A percentile compares a stretch with the other conserved stretches of the same genome.
phyloP scores from a whole-genome alignment of 495 filamentous ascomycete genomes.

The Aspergillus nidulans region DNA sequence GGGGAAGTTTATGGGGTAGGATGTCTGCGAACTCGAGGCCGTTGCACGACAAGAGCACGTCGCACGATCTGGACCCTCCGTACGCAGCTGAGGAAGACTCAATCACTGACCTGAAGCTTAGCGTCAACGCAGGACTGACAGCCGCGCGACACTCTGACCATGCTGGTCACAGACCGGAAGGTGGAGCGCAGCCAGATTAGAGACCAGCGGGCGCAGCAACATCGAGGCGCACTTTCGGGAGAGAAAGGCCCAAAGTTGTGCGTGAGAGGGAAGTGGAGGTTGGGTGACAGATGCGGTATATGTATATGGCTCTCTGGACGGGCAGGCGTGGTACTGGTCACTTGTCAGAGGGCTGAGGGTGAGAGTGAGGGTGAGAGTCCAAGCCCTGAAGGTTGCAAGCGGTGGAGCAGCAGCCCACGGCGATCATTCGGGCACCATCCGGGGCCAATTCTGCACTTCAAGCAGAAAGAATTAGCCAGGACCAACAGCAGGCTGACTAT shows the following conservation, averaged over 20 bases:
- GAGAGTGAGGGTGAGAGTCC: background rate
- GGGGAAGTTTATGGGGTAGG: background rate
- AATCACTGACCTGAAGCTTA: constrained; percentile 22
- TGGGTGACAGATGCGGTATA: background rate
- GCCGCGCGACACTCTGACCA: constrained; percentile 42
- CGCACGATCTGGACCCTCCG: background rate
- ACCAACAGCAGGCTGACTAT: background rate
- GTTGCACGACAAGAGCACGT: background rate
- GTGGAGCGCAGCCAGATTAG: constrained; percentile 5
- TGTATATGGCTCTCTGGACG: constrained; percentile 5
- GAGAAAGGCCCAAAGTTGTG: background rate
- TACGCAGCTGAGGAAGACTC: background rate
- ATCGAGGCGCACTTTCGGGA: constrained; percentile 5
- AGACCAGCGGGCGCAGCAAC: constrained; percentile 12
- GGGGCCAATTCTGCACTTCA: background rate
- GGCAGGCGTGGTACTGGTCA: background rate
- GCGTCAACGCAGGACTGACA: constrained; percentile 31
- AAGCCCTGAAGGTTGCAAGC: background rate
- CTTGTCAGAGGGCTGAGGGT: background rate
- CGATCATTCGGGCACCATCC: background rate
- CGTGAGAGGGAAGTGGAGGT: constrained; percentile 4
- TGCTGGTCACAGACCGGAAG: constrained; percentile 21
- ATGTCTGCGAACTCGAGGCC: background rate
- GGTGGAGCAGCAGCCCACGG: background rate
- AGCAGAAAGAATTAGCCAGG: background rate